These are phyloP conservation scores for Lipomyces lipofer DNA, from an alignment of 805 yeast genomes.

Conservation along the genomic window DNA sequence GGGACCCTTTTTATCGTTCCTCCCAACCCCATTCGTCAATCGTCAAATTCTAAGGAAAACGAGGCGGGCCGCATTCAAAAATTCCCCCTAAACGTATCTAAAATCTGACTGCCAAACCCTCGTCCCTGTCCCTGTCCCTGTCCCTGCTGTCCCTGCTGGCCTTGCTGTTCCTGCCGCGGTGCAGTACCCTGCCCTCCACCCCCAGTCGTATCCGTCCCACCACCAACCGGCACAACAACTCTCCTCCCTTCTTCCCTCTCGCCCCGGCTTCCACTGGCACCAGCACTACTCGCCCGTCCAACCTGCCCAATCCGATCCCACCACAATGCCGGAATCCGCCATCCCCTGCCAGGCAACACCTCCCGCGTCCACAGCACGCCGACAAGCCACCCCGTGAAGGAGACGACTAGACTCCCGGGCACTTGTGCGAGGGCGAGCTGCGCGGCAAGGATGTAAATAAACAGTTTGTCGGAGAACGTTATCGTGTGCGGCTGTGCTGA, in stretches of 20 bases:
- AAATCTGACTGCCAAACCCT: conserved; percentile 21
- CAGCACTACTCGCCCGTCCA: conserved; percentile 11
- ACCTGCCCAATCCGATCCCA: conserved; percentile 18
- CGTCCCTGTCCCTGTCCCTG: conserved; percentile 3
- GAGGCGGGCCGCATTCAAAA: too few relatives aligned
- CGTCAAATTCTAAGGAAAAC: too few relatives aligned
- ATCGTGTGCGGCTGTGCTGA: conserved; percentile 11
- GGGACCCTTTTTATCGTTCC: too few relatives aligned
- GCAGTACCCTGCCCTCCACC: background rate
- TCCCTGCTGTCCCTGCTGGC: background rate
- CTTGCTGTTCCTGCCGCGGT: too few relatives aligned
- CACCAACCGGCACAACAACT: background rate
- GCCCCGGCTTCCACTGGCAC: too few relatives aligned
- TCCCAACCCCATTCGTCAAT: too few relatives aligned
- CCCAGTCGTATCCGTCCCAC: background rate
- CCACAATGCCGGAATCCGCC: conserved; percentile 42
- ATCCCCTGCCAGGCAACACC: conserved; percentile 43
- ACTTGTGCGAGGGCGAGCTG: conserved; percentile 42
- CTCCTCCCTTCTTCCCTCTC: too few relatives aligned
- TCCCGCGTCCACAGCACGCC: conserved; percentile 43
- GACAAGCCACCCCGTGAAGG: conserved; percentile 42
- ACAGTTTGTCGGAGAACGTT: conserved; percentile 42
- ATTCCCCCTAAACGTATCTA: conserved; percentile 26
- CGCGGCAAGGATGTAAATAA: conserved; percentile 39
- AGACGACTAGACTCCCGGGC: conserved; percentile 36